Evolutionary conservation across 1,284 basidiomycete species (phyloP).

Genomic region (Ustilago loliicola): DNA sequence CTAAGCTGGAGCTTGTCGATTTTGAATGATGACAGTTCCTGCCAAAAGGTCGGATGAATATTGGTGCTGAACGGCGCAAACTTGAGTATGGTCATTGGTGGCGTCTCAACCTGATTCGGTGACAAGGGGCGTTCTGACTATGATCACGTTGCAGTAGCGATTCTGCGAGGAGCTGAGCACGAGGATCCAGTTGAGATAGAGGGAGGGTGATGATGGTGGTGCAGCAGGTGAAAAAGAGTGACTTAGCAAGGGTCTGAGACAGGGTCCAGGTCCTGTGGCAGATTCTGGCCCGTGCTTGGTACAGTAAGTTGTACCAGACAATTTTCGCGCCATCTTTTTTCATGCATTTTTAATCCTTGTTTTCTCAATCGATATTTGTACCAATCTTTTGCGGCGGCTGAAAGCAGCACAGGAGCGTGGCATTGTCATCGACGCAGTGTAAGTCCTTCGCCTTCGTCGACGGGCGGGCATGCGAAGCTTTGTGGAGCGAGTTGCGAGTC

Average conservation of each 20-base stretch:
- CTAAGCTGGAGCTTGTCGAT: conserved; percentile 89
- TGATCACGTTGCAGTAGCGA: neutral
- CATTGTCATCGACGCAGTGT: no score
- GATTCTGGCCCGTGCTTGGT: conserved; percentile 28
- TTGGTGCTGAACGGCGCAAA: conserved; percentile 88
- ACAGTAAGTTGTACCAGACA: neutral
- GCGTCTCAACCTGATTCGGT: neutral
- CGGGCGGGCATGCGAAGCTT: no score
- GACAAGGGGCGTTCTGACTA: neutral
- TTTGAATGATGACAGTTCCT: conserved; percentile 87
- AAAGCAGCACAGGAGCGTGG: no score
- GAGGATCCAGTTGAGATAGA: no score
- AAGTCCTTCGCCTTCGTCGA: no score
- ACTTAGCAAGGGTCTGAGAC: conserved; percentile 21
- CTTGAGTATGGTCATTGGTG: conserved; percentile 74
- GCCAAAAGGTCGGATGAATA: conserved; percentile 93
- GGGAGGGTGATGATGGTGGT: neutral
- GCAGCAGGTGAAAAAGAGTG: neutral
- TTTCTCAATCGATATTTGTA: no score
- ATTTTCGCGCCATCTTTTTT: neutral
- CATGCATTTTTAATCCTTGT: neutral
- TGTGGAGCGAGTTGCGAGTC: no score
- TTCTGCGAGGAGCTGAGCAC: no score
- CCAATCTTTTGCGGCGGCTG: no score
- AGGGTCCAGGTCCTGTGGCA: conserved; percentile 21